Percentiles rank a stretch among this genome's conserved stretches.
These are phyloP conservation scores for Ascochyta pisi DNA, from an alignment of 2,329 filamentous ascomycete genomes.

Conservation along the genomic window DNA sequence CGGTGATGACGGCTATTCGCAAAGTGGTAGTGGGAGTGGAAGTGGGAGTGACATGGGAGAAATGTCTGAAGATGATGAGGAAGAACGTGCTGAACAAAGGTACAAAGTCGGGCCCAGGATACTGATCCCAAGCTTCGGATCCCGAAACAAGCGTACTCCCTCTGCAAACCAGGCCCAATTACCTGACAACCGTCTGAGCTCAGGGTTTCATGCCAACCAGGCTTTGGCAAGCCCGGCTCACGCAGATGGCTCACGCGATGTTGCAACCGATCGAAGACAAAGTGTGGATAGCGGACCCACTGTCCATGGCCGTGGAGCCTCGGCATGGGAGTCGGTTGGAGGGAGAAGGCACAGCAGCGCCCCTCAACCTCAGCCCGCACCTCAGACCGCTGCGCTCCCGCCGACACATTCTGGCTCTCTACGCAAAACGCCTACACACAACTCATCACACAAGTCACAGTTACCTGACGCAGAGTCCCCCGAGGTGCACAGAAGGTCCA, in stretches of 20 bases:
- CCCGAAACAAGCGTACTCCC: conserved; percentile 31
- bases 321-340: conserved; percentile 34
- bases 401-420: conserved; percentile 35
- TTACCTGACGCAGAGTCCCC: conserved; percentile 30
- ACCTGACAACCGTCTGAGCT: conserved; percentile 27
- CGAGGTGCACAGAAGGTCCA: conserved; percentile 36
- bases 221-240: conserved; percentile 18
- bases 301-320: conserved; percentile 15
- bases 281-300: conserved; percentile 27
- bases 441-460: conserved; percentile 46
- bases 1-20: conserved; percentile 45
- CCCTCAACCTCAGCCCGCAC: conserved; percentile 29
- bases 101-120: conserved; percentile 46
- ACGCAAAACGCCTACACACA: conserved; percentile 35
- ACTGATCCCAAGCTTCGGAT: conserved; percentile 39
- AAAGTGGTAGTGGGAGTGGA: conserved; percentile 33
- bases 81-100: conserved; percentile 39
- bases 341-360: conserved; percentile 38
- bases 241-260: conserved; percentile 15
- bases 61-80: conserved; percentile 40
- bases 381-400: conserved; percentile 19
- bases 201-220: conserved; percentile 38
- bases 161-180: conserved; percentile 23
- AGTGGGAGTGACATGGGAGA: conserved; percentile 37
- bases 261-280: conserved; percentile 28